Evolutionary conservation across 2,329 filamentous ascomycete species (phyloP).

Genomic region (Pseudogymnoascus pannorum): DNA sequence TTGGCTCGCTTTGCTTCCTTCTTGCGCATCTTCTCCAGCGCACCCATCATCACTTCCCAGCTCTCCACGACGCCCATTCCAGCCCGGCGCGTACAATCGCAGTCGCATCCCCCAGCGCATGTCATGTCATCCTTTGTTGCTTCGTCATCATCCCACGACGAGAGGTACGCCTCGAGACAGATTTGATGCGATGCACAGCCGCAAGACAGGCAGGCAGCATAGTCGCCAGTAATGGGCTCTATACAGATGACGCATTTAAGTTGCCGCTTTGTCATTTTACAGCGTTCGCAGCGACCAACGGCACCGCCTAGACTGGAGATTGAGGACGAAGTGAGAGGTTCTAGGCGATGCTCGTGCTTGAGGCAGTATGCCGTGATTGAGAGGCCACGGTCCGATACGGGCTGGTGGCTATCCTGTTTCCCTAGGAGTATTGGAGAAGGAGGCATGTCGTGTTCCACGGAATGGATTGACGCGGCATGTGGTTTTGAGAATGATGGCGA

Average conservation of each 20-base stretch:
- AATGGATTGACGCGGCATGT: constrained; percentile 22
- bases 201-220: constrained; percentile 54
- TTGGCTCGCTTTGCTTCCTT: constrained; percentile 1
- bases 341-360: constrained; percentile 54
- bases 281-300: constrained; percentile 42
- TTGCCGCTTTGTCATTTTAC: constrained; percentile 48
- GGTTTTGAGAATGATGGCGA: constrained; percentile 18
- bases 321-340: constrained; percentile 41
- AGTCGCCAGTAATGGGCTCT: constrained; percentile 53
- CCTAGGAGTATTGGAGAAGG: constrained; percentile 48
- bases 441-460: constrained; percentile 21
- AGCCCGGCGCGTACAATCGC: constrained; percentile 52
- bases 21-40: constrained; percentile 24
- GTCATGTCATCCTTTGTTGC: constrained; percentile 34
- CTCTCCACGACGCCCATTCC: constrained; percentile 51
- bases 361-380: constrained; percentile 58
- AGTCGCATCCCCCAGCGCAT: constrained; percentile 59
- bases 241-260: constrained; percentile 56
- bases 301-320: constrained; percentile 32
- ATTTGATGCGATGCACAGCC: constrained; percentile 54
- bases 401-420: constrained; percentile 44
- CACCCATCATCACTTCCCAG: constrained; percentile 48
- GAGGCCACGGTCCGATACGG: constrained; percentile 34
- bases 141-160: constrained; percentile 25
- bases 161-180: constrained; percentile 50